Evolutionary conservation across 176 grass and related monocot species (phyloP), one percentile per base, ranked within the genome.

Genomic region (Avena sativa): DNA sequence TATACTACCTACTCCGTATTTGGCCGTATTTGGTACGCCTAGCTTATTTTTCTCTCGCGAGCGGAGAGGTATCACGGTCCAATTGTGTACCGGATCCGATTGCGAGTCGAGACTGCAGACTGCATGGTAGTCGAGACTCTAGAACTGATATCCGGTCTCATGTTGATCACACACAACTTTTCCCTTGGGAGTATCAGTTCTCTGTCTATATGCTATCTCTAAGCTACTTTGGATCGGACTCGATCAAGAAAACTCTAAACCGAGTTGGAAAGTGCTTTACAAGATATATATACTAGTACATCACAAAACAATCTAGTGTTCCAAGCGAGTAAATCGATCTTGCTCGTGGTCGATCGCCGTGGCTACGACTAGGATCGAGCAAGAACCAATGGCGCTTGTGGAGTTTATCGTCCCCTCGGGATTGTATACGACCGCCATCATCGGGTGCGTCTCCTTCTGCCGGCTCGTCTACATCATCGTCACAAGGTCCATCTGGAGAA

Each of bases 191-290:
- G 28, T 28, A 28, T 28, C 28, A 28, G 28, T 28, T 28, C 28
- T 28, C 28, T 28, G 28, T 28, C 28, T 28, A 28, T 28, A 28
- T 28, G 28, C 28, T 28, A 28, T 28, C 28, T 28, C 28, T 28
- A 28, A 28, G 28, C 28, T 28, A 28, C 28, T 28, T 28, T 28
- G 28, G 28, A 28, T 28, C 28, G 28, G 28, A 67, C 15, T 15
- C 28, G 69, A 21, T 72, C 40, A 72, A 72, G 69, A 72, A 72
- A 47, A n/a, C 19, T 21, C 40, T 47, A 47, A 43, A 79, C 32
- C 34, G 56, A 40, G 10, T 23, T 21, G 1, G 20, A 3, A 72
- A 7, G n/a, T 47, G 0, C 8, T 11, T 25, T 23, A 13, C 12
- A 74, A 12, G 48, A 28, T 28, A 28, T 28, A 28, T 28, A 28